phyloP scores from a whole-genome alignment of 108 stramenopile species.

The Discostella pseudostelligera region DNA sequence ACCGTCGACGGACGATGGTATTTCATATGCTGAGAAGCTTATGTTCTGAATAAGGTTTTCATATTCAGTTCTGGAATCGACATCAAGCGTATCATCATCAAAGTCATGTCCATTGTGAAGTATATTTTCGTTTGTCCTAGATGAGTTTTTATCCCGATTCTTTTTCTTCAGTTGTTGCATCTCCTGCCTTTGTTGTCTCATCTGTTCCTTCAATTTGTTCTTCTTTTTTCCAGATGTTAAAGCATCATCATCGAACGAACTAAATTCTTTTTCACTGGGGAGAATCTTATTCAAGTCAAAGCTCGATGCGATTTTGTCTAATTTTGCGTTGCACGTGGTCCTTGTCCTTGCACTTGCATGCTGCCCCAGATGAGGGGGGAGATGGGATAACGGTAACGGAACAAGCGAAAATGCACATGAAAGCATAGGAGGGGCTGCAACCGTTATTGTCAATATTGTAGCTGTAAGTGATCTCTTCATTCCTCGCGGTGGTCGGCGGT shows the following conservation, averaged over 20 bases:
- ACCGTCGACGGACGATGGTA: constrained; percentile 23
- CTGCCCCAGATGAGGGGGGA: background rate
- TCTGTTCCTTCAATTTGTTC: constrained; percentile 22
- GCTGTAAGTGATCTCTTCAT: constrained; percentile 1
- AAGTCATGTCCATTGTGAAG: background rate
- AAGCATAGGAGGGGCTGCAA: background rate
- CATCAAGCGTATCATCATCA: constrained; percentile 14
- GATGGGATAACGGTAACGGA: background rate
- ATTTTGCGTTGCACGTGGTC: constrained; percentile 28
- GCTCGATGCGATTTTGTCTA: constrained; percentile 40
- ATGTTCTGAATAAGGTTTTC: constrained; percentile 22
- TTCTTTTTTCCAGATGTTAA: constrained; percentile 29
- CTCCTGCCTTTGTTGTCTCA: constrained; percentile 26
- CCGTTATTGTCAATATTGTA: background rate
- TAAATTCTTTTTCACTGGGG: constrained; percentile 34
- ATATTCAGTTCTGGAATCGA: constrained; percentile 8
- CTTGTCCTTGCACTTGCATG: background rate
- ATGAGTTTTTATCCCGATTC: background rate
- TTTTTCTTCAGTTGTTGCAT: constrained; percentile 21
- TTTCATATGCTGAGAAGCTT: constrained; percentile 15
- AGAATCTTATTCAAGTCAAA: constrained; percentile 45
- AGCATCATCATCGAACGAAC: constrained; percentile 3
- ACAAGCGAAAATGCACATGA: constrained; percentile 1
- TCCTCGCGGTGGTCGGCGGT: background rate
- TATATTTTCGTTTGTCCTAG: background rate